These are phyloP conservation scores for Codiaeum variegatum DNA, from an alignment of 441 rosid genomes.

Conservation along the genomic window DNA sequence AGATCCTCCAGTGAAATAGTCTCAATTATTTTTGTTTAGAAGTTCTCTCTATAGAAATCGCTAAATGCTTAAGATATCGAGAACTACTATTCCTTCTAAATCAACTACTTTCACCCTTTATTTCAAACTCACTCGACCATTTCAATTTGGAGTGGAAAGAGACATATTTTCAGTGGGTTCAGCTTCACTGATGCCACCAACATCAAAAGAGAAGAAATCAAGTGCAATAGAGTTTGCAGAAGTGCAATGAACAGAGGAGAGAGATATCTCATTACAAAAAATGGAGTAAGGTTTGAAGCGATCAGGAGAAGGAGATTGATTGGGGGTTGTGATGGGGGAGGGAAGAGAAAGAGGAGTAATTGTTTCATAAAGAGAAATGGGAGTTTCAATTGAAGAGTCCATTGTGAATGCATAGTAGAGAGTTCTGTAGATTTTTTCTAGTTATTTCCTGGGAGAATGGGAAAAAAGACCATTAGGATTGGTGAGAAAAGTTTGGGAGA, in stretches of 20 bases:
- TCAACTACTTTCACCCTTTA: constrained; percentile 62
- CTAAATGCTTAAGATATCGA: constrained; percentile 76
- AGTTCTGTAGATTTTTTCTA: not conserved
- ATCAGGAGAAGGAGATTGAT: constrained; percentile 27
- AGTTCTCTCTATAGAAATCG: constrained; percentile 76
- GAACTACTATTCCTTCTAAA: constrained; percentile 59
- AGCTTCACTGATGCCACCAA: constrained; percentile 25
- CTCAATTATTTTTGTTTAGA: constrained; percentile 89
- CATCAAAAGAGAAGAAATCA: constrained; percentile 72
- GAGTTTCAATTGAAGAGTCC: constrained; percentile 33
- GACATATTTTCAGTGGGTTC: constrained; percentile 14
- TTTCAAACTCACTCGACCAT: constrained; percentile 17
- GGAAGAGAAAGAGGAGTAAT: constrained; percentile 42
- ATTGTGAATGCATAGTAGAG: constrained; percentile 21
- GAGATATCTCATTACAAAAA: constrained; percentile 69
- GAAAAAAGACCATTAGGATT: too few species aligned
- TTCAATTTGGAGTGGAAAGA: constrained; percentile 20
- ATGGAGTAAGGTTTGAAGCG: constrained; percentile 45
- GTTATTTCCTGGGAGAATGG: not conserved
- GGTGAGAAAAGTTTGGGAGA: too few species aligned
- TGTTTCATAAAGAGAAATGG: constrained; percentile 48
- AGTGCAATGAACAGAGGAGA: constrained; percentile 24
- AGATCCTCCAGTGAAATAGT: constrained; percentile 94
- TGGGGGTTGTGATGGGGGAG: constrained; percentile 21
- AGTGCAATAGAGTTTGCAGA: constrained; percentile 35